Conservation (phyloP, 2,329 filamentous ascomycete genomes). For the Apiospora kogelbergensis region DNA sequence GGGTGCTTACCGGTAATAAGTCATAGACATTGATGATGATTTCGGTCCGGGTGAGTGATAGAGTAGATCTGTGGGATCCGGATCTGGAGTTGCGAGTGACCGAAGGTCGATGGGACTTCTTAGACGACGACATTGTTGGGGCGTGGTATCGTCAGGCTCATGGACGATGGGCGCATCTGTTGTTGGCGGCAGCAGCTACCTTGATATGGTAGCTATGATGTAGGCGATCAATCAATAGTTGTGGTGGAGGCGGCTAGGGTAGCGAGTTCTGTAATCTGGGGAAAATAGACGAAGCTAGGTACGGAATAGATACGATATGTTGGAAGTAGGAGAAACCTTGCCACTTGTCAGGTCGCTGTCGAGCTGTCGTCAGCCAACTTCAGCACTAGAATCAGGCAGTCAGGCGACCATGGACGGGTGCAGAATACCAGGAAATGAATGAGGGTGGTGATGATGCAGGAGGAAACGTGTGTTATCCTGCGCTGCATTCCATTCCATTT, state of each 20-base stretch:
- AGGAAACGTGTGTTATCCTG: not conserved
- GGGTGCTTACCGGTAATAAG: conserved; percentile 62
- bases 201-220: conserved; percentile 6
- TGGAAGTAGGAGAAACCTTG: not conserved
- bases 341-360: not conserved
- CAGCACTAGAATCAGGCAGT: not conserved
- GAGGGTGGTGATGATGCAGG: not conserved
- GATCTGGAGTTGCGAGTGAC: conserved; percentile 34
- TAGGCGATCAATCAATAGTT: conserved; percentile 5
- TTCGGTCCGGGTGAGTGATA: conserved; percentile 71
- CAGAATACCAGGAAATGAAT: not conserved
- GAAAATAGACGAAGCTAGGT: not conserved
- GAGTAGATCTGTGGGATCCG: conserved; percentile 59
- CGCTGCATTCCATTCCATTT: not conserved
- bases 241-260: conserved; percentile 11
- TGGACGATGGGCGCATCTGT: not conserved
- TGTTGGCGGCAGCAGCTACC: not conserved
- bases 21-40: conserved; percentile 78
- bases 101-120: conserved; percentile 36
- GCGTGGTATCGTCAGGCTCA: not conserved
- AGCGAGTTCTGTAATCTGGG: conserved; percentile 3
- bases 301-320: not conserved
- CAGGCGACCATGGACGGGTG: not conserved
- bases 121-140: conserved; percentile 42
- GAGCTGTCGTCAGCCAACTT: not conserved